Conservation (phyloP, 1,284 basidiomycete species). For the Puccinia coronata region DNA sequence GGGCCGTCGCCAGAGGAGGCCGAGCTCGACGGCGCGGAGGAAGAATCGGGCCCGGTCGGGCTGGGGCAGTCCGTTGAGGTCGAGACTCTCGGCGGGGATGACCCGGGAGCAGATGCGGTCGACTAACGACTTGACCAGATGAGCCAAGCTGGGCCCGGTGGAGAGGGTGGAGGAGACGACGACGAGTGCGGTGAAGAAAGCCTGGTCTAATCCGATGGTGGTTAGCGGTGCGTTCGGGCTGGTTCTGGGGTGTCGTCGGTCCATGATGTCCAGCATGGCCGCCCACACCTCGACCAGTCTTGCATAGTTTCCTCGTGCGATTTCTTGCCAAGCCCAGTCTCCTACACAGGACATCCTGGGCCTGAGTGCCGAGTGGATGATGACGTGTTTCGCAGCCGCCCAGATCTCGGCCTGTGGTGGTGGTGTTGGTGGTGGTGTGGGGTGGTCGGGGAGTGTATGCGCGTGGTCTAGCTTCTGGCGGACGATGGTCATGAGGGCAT, state of each 20-base stretch:
- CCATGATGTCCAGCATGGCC: conserved; percentile 17
- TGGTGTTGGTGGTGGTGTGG: too few species aligned
- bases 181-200: conserved; percentile 42
- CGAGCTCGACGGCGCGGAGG: conserved; percentile 28
- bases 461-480: neutral
- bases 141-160: neutral
- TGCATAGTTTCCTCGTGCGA: neutral
- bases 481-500: conserved; percentile 3
- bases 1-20: conserved; percentile 29
- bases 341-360: conserved; percentile 12
- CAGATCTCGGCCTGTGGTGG: neutral
- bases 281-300: conserved; percentile 26
- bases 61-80: conserved; percentile 13
- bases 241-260: neutral
- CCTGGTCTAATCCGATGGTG: conserved; percentile 16
- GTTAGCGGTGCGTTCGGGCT: neutral
- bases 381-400: neutral
- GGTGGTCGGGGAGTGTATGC: neutral
- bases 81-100: neutral
- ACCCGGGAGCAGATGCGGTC: conserved; percentile 17
- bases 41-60: conserved; percentile 28
- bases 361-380: conserved; percentile 22
- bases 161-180: conserved; percentile 8
- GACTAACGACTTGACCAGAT: conserved; percentile 10
- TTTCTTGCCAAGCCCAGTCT: conserved; percentile 42